Evolutionary conservation across 2,329 filamentous ascomycete species (phyloP).

Genomic region (Trichoderma arundinaceum): DNA sequence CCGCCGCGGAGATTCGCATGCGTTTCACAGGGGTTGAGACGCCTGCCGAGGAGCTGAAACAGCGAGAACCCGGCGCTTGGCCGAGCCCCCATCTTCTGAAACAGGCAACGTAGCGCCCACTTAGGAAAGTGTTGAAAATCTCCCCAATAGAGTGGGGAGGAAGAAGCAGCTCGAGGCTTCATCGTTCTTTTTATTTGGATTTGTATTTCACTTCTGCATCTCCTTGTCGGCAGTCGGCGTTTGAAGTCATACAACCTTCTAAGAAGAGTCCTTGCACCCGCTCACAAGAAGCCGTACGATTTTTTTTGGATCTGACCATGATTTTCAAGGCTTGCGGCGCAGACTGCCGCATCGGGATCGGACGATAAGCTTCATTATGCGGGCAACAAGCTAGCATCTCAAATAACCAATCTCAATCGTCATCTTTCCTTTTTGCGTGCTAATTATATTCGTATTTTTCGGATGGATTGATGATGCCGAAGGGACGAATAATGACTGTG

Average conservation of each 20-base stretch:
- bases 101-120: conserved; percentile 28
- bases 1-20: neutral
- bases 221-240: neutral
- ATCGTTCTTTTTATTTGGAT: neutral
- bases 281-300: neutral
- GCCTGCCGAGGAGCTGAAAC: conserved; percentile 12
- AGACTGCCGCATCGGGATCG: conserved; percentile 1
- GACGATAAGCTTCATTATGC: conserved; percentile 6
- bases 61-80: conserved; percentile 22
- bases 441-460: neutral
- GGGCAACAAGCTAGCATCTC: neutral
- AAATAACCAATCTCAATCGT: neutral
- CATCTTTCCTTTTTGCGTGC: neutral
- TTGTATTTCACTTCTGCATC: neutral
- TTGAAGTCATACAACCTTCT: conserved; percentile 16
- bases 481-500: neutral
- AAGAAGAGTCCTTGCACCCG: neutral
- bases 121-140: neutral
- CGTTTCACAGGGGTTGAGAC: conserved; percentile 24
- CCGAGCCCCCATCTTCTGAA: conserved; percentile 12
- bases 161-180: neutral
- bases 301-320: neutral
- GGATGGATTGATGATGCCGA: conserved; percentile 11
- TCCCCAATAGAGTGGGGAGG: neutral
- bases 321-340: conserved; percentile 1